Base-by-base conservation (phyloP, 2,329 filamentous ascomycete species). In the Hypoxylon sp. region DNA sequence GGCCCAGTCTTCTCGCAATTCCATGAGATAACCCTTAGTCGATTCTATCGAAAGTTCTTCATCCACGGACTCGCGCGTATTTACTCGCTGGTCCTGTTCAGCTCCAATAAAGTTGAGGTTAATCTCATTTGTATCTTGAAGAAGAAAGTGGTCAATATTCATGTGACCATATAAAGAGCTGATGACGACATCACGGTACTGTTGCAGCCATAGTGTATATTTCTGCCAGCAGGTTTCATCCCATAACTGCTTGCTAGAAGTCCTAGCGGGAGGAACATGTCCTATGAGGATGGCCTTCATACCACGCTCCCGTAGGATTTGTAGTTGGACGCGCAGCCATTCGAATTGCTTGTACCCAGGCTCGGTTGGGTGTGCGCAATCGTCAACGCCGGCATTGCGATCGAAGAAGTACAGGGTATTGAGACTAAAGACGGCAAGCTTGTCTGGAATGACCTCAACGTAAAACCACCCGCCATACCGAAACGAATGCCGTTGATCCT, bases 191-290 rank as follows among this genome's bases (percentile, higher is more conserved):
- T 99, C 96, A 32, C 96, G 91, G 78, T 94, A 99, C 77, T 96
- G 93, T 71, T 89, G 87, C 74, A 95, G 81, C 93, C 94, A 98
- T 3, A 98, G 81, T 0, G 93, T 91, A 79, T 97, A 99, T 77
- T 97, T 97, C 77, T 97, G 95, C 94, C 95, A 99, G 81, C 96
- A 99, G 0, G 92, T 94, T 82, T 98, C 95, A 71, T 97, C 94
- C 96, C 96, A 99, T 67, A 88, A 89, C 74, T 88, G 87, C 83
- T 98, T 98, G 79, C 89, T 91, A 34, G 88, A 85, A 1, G 94
- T 96, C 66, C 94, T 86, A 0, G 94, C 95, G 0, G 96, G 96
- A 1, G 96, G 94, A 3, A 99, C 94, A 78, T 99, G 96, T 1
- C 96, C 95, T 73, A 92, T 96, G 56, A 99, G 81, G 55, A 99